A percentile compares a stretch with the other conserved stretches of the same genome.
These are phyloP conservation scores for Stachybotrys chlorohalonatus DNA, from an alignment of 2,329 filamentous ascomycete species.

Conservation along the genomic window DNA sequence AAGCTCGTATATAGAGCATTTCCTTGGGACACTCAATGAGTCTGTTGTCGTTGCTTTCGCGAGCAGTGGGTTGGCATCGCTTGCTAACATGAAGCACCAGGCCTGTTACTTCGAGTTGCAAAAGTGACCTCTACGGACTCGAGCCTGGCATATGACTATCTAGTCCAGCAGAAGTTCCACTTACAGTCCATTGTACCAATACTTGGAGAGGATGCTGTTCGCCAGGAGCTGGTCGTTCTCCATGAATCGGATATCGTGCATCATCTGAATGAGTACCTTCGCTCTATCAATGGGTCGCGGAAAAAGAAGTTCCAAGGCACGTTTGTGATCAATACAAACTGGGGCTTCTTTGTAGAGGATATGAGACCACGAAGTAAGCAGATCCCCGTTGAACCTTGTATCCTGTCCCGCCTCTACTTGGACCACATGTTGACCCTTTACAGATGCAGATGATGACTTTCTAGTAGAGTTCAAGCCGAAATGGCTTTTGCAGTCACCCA, in stretches of 20 bases:
- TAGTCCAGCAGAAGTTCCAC: constrained; percentile 27
- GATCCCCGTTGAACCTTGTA: not conserved
- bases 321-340: constrained; percentile 44
- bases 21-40: too few species aligned
- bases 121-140: constrained; percentile 22
- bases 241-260: constrained; percentile 25
- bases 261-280: constrained; percentile 44
- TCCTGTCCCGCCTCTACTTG: not conserved
- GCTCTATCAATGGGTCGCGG: constrained; percentile 34
- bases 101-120: constrained; percentile 27
- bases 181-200: constrained; percentile 22
- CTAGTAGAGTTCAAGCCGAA: constrained; percentile 76
- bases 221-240: constrained; percentile 28
- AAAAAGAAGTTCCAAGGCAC: constrained; percentile 38
- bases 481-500: constrained; percentile 70
- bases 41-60: too few species aligned
- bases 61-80: too few species aligned
- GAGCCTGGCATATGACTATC: constrained; percentile 25
- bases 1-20: constrained; percentile 2
- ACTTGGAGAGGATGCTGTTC: constrained; percentile 23
- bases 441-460: constrained; percentile 19
- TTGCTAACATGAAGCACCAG: constrained; percentile 8
- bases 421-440: constrained; percentile 2
- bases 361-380: constrained; percentile 41
- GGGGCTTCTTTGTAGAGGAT: constrained; percentile 64